A percentile compares a stretch with the other conserved stretches of the same genome.
These are phyloP conservation scores for Sporisorium graminicola DNA, from an alignment of 1,284 basidiomycete genomes.

Conservation along the genomic window DNA sequence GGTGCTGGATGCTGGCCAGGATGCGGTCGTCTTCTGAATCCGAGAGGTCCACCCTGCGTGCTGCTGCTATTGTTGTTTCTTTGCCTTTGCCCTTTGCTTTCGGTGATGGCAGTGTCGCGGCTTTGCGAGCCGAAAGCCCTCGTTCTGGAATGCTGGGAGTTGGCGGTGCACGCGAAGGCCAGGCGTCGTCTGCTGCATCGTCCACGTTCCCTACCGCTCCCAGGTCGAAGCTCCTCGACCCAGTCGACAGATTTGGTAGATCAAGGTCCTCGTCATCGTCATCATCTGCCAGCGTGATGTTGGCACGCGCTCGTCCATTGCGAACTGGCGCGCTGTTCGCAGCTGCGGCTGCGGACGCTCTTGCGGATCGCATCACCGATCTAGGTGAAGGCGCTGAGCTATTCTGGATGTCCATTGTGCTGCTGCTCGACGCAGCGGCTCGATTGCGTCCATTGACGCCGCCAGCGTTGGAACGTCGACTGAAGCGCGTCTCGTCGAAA, in stretches of 20 bases:
- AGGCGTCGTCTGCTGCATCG: conserved; percentile 50
- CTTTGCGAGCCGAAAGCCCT: conserved; percentile 30
- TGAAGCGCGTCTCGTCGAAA: conserved; percentile 39
- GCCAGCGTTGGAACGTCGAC: conserved; percentile 12
- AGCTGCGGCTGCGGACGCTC: conserved; percentile 18
- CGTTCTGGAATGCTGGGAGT: conserved; percentile 13
- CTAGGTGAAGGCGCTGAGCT: conserved; percentile 51
- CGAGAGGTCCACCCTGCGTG: conserved; percentile 15
- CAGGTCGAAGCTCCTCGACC: conserved; percentile 55
- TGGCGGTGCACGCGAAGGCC: conserved; percentile 1
- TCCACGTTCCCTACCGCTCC: conserved; percentile 60
- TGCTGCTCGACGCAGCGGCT: conserved; percentile 36
- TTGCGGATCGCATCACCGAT: conserved; percentile 28
- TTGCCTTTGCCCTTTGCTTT: conserved; percentile 27
- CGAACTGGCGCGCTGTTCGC: conserved; percentile 37
- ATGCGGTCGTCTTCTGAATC: conserved; percentile 46
- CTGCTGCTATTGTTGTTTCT: not conserved
- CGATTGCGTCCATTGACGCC: conserved; percentile 9
- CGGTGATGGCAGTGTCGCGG: conserved; percentile 1
- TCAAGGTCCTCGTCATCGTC: conserved; percentile 68
- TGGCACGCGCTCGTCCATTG: conserved; percentile 12
- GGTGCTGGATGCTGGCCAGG: conserved; percentile 14
- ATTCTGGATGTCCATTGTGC: conserved; percentile 54
- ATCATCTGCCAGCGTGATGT: conserved; percentile 65
- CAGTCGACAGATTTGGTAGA: conserved; percentile 40